Evolutionary conservation across 306 rosid genomes (phyloP), one percentile per base, ranked within the genome.

Genomic region (Carpinus fangiana): DNA sequence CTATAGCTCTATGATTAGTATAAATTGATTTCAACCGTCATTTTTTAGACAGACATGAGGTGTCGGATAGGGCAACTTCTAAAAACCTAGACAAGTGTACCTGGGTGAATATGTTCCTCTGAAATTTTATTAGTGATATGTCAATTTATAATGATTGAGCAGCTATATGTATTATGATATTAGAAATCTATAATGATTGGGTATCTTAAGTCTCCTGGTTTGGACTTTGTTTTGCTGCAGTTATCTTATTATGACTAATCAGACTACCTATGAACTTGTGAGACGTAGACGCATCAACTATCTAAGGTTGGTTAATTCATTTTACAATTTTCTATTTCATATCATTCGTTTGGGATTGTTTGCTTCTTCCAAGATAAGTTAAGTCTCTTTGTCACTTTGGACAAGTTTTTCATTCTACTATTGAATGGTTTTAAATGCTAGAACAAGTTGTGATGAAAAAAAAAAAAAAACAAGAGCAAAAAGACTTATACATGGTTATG

Each of bases 261-360:
- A 96, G 85, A 96, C 97, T 18, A 96, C 98, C 20, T 93, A 85
- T 65, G 99, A 96, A 82, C 96, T 96, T 16, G 93, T 96, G 79
- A 91, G 96, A 85, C 95, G 99, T 68, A 96, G 98, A 76, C 90
- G 99, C 62, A 96, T 96, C 83, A 70, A 85, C 43, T 93, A 93
- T 82, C 90, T 96, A 64, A 93, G 99, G 99, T 96, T 78, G 47
- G 92, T 84, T 79, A 34, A 64, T 73, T 77, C 76, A 67, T 71
- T 53, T 76, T 54, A 65, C 52, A 17, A 68, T 75, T 23, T 76
- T 31, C 55, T 45, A 72, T 71, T 4, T 74, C 67, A 48, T 78
- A 14, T 38, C 26, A 60, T 46, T 50, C 61, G 41, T 41, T 76
- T 38, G 47, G 43, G 76, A 67, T n/a, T 43, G 70, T 79, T 68